Evolutionary conservation across 371 early-diverging fungal species (phyloP), one percentile per base, ranked within the genome.

Genomic region (Actinomortierella ambigua): DNA sequence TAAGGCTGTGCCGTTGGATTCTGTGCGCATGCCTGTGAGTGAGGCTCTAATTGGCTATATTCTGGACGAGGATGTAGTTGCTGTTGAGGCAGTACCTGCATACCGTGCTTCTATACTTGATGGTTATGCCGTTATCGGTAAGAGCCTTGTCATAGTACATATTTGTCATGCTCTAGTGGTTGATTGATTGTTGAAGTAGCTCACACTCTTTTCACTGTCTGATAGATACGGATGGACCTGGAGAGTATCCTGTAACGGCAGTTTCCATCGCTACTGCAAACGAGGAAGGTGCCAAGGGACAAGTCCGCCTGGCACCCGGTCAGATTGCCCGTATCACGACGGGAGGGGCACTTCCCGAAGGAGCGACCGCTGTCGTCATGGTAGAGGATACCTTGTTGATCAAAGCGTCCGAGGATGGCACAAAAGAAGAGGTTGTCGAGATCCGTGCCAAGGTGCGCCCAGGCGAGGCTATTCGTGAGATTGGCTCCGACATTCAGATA

Each of bases 291-390:
- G 43, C 56, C 18, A 46, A 59, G 47, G 50, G 58, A 17, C n/a
- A 28, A 0, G 15, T 24, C 9, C 40, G 53, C 2, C 69, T 93
- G 9, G 59, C 63, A 52, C 49, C 78, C 4, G 91, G 90, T 8
- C 79, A 84, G 41, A 85, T 94, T 26, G 85, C 88, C 2, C 87
- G 96, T 4, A 86, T 96, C 20, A 85, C 95, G 1, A 95, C 98
- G 0, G 98, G 98, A 3, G 98, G 93, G 0, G 86, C 92, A 41
- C 71, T 97, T 0, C 95, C 95, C 1, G 77, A 73, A 5, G 91
- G 90, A 5, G 91, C 95, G 0, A 86, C 88, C 53, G 95, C 94
- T 3, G 93, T 97, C 14, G 90, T 95, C 22, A 96, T 96, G 96
- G 90, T 96, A 2, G 98, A 97, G 65, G 90, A 95, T 56, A 95